Percentiles rank a stretch among this genome's conserved stretches.
Evolutionary conservation across 2,329 filamentous ascomycete species (phyloP).

Genomic region (Neofusicoccum cordaticola): DNA sequence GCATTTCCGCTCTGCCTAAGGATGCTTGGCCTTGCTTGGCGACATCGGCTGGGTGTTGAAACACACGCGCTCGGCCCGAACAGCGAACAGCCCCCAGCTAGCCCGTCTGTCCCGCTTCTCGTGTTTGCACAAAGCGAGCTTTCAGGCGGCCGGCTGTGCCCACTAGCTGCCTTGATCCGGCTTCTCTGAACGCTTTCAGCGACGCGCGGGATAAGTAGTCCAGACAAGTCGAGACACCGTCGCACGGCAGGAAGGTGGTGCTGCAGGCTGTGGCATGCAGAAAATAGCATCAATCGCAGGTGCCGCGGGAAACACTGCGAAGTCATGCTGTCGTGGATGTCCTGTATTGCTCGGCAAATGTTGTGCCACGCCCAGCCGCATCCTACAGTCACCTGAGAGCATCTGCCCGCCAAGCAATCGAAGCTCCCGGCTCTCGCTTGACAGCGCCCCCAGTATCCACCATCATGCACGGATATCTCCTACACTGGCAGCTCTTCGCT

Average conservation of each 20-base stretch:
- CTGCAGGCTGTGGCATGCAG: too few relatives aligned
- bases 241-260: too few relatives aligned
- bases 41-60: background rate
- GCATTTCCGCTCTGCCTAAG: background rate
- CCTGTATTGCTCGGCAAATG: too few relatives aligned
- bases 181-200: too few relatives aligned
- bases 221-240: too few relatives aligned
- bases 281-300: too few relatives aligned
- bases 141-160: background rate
- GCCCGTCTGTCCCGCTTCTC: background rate
- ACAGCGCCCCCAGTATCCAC: background rate
- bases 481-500: background rate
- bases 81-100: background rate
- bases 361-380: too few relatives aligned
- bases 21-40: conserved; percentile 7
- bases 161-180: background rate
- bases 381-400: background rate
- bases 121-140: background rate
- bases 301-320: too few relatives aligned
- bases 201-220: too few relatives aligned
- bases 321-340: too few relatives aligned
- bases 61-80: conserved; percentile 7
- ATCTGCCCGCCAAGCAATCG: background rate
- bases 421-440: background rate
- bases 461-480: background rate